phyloP scores from a whole-genome alignment of 164 flowering plant species.

The Santalum album region DNA sequence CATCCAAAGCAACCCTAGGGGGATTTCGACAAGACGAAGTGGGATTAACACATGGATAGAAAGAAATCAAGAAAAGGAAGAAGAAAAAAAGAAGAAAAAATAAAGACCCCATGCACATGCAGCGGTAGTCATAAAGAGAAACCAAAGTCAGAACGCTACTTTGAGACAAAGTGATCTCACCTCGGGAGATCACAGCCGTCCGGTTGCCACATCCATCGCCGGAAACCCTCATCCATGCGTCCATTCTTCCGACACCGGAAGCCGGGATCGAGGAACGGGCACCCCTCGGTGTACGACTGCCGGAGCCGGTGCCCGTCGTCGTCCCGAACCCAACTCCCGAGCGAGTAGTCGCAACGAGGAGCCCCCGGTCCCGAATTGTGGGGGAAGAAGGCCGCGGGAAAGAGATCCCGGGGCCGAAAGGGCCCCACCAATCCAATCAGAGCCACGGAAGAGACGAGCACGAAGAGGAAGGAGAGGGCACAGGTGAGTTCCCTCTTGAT shows the following conservation, averaged over 20 bases:
- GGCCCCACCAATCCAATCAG: constrained; percentile 12
- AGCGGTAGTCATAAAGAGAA: neutral
- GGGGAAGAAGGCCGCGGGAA: constrained; percentile 14
- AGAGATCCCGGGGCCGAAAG: constrained; percentile 12
- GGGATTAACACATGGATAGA: too few relatives aligned
- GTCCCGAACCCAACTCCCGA: neutral
- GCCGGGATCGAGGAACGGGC: neutral
- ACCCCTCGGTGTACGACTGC: neutral
- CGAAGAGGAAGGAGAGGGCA: constrained; percentile 13
- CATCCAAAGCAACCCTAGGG: too few relatives aligned
- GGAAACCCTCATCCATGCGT: constrained; percentile 37
- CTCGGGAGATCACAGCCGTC: constrained; percentile 54
- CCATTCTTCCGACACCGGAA: constrained; percentile 45
- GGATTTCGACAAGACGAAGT: too few relatives aligned
- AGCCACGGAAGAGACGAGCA: constrained; percentile 16
- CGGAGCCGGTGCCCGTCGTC: neutral
- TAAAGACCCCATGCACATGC: neutral
- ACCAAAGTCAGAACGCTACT: neutral
- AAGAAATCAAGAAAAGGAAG: neutral
- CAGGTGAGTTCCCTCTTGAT: constrained; percentile 16
- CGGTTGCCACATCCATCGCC: constrained; percentile 73
- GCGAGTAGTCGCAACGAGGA: neutral
- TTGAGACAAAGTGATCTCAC: constrained; percentile 16
- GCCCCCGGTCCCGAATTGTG: neutral
- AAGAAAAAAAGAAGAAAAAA: neutral